phyloP scores from a whole-genome alignment of 768 basidiomycete genomes.

The Rhodotorula taiwanensis region DNA sequence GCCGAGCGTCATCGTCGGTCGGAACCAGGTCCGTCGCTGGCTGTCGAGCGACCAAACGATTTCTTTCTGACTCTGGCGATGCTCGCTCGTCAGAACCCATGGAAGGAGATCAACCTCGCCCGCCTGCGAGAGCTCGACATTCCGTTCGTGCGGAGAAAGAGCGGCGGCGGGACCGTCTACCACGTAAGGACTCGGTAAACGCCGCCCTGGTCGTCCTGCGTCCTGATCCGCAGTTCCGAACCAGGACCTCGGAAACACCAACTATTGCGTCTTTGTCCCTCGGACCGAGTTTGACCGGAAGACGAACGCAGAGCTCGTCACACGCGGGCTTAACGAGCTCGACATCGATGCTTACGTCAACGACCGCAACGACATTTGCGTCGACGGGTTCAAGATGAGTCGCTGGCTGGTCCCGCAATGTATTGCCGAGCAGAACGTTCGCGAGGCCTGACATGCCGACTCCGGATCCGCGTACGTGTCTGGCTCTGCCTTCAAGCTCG shows the following conservation, averaged over 20 bases:
- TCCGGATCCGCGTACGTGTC: conserved; percentile 62
- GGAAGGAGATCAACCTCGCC: conserved; percentile 85
- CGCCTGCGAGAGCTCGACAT: conserved; percentile 54
- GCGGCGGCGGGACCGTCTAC: conserved; percentile 93
- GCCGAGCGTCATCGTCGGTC: conserved; percentile 85
- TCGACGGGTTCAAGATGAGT: conserved; percentile 82
- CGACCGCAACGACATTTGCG: conserved; percentile 83
- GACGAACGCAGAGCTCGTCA: conserved; percentile 67
- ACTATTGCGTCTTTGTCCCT: conserved; percentile 88
- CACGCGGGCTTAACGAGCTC: conserved; percentile 67
- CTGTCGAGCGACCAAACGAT: background rate
- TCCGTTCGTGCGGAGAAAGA: conserved; percentile 74
- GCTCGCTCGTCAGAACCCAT: conserved; percentile 62
- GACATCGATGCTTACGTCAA: conserved; percentile 68
- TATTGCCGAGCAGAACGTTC: conserved; percentile 9
- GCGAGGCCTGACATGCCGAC: too few species aligned
- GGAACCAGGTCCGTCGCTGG: conserved; percentile 57
- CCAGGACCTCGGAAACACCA: conserved; percentile 94
- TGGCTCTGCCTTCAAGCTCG: conserved; percentile 95
- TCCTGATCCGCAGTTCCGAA: conserved; percentile 1
- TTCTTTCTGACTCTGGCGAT: background rate
- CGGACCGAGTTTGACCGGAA: conserved; percentile 70
- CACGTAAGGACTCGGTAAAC: too few species aligned
- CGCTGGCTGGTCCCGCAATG: conserved; percentile 8
- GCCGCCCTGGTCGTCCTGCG: too few species aligned